Conservation (phyloP, 2,329 filamentous ascomycete species). For the Ciborinia camelliae region DNA sequence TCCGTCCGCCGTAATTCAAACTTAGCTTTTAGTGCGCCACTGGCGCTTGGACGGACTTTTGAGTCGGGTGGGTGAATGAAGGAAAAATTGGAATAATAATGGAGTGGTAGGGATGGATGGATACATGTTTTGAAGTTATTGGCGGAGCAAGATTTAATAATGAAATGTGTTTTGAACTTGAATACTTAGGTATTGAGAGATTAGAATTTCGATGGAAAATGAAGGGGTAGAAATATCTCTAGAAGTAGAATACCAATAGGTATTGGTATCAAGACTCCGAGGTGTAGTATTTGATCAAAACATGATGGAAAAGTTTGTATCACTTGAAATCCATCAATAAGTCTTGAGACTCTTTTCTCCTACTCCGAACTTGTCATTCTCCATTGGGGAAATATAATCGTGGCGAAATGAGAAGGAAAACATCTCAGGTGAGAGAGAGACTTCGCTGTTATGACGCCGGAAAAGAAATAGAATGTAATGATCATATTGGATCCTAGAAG, state of each 20-base stretch:
- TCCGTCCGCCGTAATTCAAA: not conserved
- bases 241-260: not conserved
- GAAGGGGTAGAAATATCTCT: too few species aligned
- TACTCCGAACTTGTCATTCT: not conserved
- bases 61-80: not conserved
- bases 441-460: not conserved
- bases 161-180: too few species aligned
- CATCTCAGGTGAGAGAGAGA: not conserved
- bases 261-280: too few species aligned
- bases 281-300: too few species aligned
- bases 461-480: not conserved
- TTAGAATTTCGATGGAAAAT: too few species aligned
- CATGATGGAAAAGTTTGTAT: not conserved
- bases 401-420: not conserved
- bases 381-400: not conserved
- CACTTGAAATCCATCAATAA: accelerated
- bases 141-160: not conserved
- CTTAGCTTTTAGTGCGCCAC: not conserved
- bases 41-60: constrained; percentile 8
- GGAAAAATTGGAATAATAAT: not conserved
- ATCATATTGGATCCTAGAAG: not conserved
- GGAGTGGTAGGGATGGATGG: not conserved
- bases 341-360: not conserved
- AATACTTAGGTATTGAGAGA: too few species aligned
- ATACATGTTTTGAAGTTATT: not conserved